A percentile compares a stretch with the other conserved stretches of the same genome.
Evolutionary conservation across 495 filamentous ascomycete genomes (phyloP).

Genomic region (Recurvomyces mirabilis): DNA sequence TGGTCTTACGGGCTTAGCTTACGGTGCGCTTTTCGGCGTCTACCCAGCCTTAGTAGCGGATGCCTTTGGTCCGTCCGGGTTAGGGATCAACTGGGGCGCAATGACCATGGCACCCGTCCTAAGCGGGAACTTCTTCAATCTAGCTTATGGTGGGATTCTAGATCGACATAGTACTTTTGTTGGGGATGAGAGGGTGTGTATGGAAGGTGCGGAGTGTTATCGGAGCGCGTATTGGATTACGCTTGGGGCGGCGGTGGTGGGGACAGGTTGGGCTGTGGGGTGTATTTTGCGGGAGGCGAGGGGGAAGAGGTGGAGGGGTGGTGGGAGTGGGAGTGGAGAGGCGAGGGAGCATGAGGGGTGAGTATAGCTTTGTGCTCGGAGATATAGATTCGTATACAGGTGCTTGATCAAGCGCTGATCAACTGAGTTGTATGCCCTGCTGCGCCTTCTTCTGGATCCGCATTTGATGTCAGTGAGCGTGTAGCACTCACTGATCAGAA

Average conservation of each 20-base stretch:
- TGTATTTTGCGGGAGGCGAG: slow-evolving; percentile 59
- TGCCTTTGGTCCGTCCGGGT: slow-evolving; percentile 78
- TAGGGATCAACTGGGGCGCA: slow-evolving; percentile 64
- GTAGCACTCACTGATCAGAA: no score
- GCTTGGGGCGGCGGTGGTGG: slow-evolving; percentile 60
- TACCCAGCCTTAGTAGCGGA: slow-evolving; percentile 88
- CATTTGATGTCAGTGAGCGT: no score
- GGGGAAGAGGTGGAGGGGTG: slow-evolving; percentile 24
- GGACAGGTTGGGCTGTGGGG: slow-evolving; percentile 58
- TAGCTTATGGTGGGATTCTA: slow-evolving; percentile 72
- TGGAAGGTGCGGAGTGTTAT: slow-evolving; percentile 74
- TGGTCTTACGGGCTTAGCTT: slow-evolving; percentile 72
- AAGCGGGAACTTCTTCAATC: slow-evolving; percentile 81
- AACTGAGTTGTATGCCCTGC: no score
- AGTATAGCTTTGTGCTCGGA: no score
- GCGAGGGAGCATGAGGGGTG: slow-evolving; percentile 18
- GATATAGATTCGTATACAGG: slow-evolving; percentile 1
- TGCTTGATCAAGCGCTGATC: background rate
- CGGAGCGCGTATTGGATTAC: slow-evolving; percentile 70
- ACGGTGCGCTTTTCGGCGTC: slow-evolving; percentile 90
- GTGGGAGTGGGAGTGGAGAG: slow-evolving; percentile 19
- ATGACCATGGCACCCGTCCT: slow-evolving; percentile 84
- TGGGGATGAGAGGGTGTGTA: slow-evolving; percentile 55
- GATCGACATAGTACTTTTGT: slow-evolving; percentile 65
- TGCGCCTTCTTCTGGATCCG: no score